Conservation (phyloP, 305 asterid species). For the Solanum hybrid region DNA sequence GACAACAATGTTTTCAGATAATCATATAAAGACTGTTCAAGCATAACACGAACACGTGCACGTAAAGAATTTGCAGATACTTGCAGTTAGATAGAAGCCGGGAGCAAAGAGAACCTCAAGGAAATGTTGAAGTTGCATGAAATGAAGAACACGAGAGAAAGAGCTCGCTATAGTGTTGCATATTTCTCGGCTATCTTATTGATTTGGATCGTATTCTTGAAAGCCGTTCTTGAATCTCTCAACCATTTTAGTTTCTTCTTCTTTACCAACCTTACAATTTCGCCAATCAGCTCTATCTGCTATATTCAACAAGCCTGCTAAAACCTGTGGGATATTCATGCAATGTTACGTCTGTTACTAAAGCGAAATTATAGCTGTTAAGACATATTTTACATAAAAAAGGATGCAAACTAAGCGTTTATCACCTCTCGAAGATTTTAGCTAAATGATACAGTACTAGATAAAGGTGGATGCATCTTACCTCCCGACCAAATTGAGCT, state of each 20-base stretch:
- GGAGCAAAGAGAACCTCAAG: not conserved
- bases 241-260: slow-evolving; percentile 66
- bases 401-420: not conserved
- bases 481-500: slow-evolving; percentile 97
- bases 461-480: slow-evolving; percentile 18
- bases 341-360: not conserved
- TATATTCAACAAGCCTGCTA: slow-evolving; percentile 86
- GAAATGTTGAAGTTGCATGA: not conserved
- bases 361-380: not conserved
- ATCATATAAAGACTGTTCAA: not conserved
- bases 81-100: not conserved
- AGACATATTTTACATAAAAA: not conserved
- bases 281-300: slow-evolving; percentile 97
- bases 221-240: slow-evolving; percentile 58
- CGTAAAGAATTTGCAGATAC: not conserved
- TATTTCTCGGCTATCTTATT: slow-evolving; percentile 21
- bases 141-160: not conserved
- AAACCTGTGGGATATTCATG: slow-evolving; percentile 38
- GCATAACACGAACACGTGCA: not conserved
- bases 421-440: not conserved
- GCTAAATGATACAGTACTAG: not conserved
- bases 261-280: slow-evolving; percentile 71
- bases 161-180: not conserved
- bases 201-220: slow-evolving; percentile 56
- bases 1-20: not conserved